Evolutionary conservation across 2,329 filamentous ascomycete species (phyloP).

Genomic region (Hawksworthiomyces lignivorus): DNA sequence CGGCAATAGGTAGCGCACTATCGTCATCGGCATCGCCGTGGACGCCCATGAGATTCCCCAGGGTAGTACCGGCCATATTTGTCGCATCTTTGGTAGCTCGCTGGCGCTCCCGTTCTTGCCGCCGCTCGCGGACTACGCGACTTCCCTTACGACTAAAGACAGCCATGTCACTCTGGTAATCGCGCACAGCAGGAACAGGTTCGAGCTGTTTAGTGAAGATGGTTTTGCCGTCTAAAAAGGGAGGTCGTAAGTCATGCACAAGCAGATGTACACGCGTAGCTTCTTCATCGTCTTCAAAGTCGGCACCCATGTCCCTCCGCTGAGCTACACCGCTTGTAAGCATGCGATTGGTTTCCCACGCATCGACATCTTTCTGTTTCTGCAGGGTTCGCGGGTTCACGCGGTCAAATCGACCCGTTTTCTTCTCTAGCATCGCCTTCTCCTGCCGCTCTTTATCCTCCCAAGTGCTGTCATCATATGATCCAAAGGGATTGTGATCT

Average conservation of each 20-base stretch:
- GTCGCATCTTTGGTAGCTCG: conserved; percentile 94
- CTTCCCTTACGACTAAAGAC: conserved; percentile 96
- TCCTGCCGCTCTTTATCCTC: conserved; percentile 65
- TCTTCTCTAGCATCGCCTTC: conserved; percentile 69
- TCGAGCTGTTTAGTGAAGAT: conserved; percentile 97
- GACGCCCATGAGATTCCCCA: conserved; percentile 92
- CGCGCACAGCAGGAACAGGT: conserved; percentile 83
- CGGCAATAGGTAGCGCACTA: conserved; percentile 70
- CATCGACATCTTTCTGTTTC: conserved; percentile 89
- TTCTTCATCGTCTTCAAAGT: conserved; percentile 88
- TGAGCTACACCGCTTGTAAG: conserved; percentile 93
- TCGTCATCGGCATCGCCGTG: conserved; percentile 92
- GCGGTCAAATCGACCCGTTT: conserved; percentile 57
- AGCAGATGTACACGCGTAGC: conserved; percentile 81
- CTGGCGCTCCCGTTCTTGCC: conserved; percentile 87
- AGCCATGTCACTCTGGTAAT: conserved; percentile 97
- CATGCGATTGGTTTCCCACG: conserved; percentile 99
- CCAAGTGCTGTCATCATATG: conserved; percentile 64
- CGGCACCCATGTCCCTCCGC: conserved; percentile 68
- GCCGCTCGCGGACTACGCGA: conserved; percentile 80
- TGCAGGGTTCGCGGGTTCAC: conserved; percentile 70
- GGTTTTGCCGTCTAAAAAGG: conserved; percentile 88
- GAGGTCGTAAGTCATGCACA: conserved; percentile 87
- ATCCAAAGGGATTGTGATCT: conserved; percentile 83
- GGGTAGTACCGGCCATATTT: conserved; percentile 79